Conservation (phyloP, 768 basidiomycete genomes). For the Ramaria rubella region DNA sequence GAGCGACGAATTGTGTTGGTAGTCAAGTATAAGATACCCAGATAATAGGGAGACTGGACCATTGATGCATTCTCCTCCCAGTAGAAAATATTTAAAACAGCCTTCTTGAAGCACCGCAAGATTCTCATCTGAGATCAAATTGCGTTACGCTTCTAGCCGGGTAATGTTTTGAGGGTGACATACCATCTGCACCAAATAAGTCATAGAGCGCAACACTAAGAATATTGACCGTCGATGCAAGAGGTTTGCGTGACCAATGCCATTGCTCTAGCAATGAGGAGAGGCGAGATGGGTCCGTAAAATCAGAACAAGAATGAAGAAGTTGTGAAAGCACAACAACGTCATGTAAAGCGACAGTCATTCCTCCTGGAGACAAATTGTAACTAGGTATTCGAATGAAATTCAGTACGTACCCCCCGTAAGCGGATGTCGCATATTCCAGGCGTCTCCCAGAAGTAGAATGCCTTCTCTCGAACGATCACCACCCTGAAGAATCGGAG, state of each 20-base stretch:
- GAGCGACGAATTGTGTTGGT: not conserved
- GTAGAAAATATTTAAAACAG: conserved; percentile 96
- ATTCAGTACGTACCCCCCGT: conserved; percentile 51
- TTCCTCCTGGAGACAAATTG: conserved; percentile 52
- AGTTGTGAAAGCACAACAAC: conserved; percentile 66
- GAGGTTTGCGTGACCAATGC: conserved; percentile 82
- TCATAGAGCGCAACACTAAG: conserved; percentile 91
- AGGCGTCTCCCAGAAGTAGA: conserved; percentile 87
- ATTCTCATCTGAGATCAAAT: conserved; percentile 44
- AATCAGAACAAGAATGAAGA: conserved; percentile 39
- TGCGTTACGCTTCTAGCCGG: not conserved
- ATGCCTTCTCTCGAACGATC: conserved; percentile 53
- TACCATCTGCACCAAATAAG: conserved; percentile 89
- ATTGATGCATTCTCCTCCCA: conserved; percentile 80
- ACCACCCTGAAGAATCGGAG: conserved; percentile 51
- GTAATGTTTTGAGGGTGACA: conserved; percentile 26
- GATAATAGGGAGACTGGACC: conserved; percentile 89
- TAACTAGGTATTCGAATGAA: not conserved
- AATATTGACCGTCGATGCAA: conserved; percentile 85
- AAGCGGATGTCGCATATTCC: conserved; percentile 99
- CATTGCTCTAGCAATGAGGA: conserved; percentile 50
- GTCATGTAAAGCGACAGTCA: conserved; percentile 93
- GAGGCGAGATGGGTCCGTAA: conserved; percentile 29
- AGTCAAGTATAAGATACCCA: conserved; percentile 44
- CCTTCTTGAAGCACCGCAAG: conserved; percentile 66